Conservation (phyloP, 305 asterid genomes). For the Fraxinus paxiana region DNA sequence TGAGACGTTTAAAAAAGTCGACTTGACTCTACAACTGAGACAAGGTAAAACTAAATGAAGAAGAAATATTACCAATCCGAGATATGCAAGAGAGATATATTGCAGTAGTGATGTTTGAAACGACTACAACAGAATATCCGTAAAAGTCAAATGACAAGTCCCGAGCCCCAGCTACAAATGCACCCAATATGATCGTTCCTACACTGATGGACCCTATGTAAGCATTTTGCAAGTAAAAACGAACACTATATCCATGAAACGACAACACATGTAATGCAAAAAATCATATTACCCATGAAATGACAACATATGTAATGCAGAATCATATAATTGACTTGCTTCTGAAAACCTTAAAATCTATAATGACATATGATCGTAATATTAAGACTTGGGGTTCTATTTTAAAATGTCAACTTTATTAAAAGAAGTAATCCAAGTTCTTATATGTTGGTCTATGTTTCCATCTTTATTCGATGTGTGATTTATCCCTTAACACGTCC, state of each 20-base stretch:
- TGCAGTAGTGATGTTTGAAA: conserved; percentile 27
- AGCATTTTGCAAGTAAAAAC: not conserved
- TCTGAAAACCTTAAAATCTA: not conserved
- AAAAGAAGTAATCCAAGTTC: too few species aligned
- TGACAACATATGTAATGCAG: too few species aligned
- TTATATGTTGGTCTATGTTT: too few species aligned
- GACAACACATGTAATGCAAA: not conserved
- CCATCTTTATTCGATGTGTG: too few species aligned
- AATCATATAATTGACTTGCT: not conserved
- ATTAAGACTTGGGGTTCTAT: too few species aligned
- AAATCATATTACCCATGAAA: not conserved
- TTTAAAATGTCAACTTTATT: too few species aligned
- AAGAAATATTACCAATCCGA: conserved; percentile 11
- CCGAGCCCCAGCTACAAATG: conserved; percentile 27
- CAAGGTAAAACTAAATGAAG: not conserved
- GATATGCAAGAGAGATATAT: conserved; percentile 26
- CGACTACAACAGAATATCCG: conserved; percentile 21
- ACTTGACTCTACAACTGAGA: not conserved
- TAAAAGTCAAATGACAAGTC: conserved; percentile 25
- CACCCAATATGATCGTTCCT: conserved; percentile 26
- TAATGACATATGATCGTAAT: not conserved
- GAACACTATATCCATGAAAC: not conserved
- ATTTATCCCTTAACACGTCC: too few species aligned
- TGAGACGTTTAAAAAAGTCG: not conserved
- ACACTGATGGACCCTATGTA: conserved; percentile 18